Conservation (phyloP, 768 basidiomycete species). For the Macrolepiota dolichaula region DNA sequence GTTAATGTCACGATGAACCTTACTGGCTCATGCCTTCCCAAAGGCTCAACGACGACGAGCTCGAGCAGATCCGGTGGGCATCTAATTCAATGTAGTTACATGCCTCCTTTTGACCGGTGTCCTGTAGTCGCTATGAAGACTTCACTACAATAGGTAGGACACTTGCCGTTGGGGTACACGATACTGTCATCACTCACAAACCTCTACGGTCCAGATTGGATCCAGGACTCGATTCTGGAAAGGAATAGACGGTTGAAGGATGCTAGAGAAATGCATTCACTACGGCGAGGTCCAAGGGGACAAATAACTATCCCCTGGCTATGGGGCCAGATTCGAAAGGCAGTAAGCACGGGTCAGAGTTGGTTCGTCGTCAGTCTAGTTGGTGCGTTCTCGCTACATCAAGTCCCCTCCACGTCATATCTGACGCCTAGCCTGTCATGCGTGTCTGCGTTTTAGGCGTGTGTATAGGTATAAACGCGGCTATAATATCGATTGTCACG, state of each 20-base stretch:
- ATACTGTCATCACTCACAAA: conserved; percentile 4
- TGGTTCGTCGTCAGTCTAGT: conserved; percentile 92
- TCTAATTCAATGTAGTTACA: not conserved
- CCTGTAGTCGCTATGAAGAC: conserved; percentile 83
- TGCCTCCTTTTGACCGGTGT: conserved; percentile 11
- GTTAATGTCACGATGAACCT: not conserved
- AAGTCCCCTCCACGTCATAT: not conserved
- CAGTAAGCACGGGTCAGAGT: conserved; percentile 73
- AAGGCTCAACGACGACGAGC: conserved; percentile 61
- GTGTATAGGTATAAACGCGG: conserved; percentile 91
- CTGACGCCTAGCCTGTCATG: not conserved
- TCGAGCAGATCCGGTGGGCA: conserved; percentile 61
- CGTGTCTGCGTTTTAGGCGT: conserved; percentile 50
- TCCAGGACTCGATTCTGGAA: conserved; percentile 91
- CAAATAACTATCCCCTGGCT: conserved; percentile 53
- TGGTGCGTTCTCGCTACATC: conserved; percentile 49
- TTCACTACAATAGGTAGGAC: conserved; percentile 87
- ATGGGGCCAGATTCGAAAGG: conserved; percentile 56
- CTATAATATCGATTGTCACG: conserved; percentile 90
- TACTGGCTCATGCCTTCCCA: conserved; percentile 35
- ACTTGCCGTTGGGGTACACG: not conserved
- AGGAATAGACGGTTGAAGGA: conserved; percentile 72
- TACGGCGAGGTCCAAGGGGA: conserved; percentile 44
- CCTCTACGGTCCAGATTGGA: conserved; percentile 69
- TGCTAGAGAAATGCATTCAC: conserved; percentile 41